phyloP scores from a whole-genome alignment of 345 rosid genomes.

The Syzygium oleosum region DNA sequence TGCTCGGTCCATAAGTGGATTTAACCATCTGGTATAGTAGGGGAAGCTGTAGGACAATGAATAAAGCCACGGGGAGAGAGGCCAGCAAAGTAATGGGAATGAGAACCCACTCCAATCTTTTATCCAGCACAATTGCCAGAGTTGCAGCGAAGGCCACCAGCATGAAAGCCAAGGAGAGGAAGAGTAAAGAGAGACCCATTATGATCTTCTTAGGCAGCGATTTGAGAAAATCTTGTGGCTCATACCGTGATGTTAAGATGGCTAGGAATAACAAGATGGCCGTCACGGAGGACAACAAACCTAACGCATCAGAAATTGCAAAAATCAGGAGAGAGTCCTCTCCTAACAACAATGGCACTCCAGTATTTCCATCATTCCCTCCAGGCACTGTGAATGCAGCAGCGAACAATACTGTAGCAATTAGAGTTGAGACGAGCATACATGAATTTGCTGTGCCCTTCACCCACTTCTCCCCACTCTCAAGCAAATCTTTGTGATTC shows the following conservation, averaged over 20 bases:
- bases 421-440: constrained; percentile 20
- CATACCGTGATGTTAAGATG: constrained; percentile 1
- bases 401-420: constrained; percentile 23
- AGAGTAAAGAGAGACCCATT: background rate
- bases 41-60: background rate
- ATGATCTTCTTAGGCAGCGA: background rate
- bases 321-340: background rate
- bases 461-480: constrained; percentile 1
- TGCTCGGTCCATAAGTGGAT: background rate
- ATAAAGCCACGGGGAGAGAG: background rate
- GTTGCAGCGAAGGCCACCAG: background rate
- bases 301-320: constrained; percentile 7
- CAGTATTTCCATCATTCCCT: no score
- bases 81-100: background rate
- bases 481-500: background rate
- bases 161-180: background rate
- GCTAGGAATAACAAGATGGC: constrained; percentile 18
- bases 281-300: constrained; percentile 10
- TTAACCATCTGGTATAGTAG: background rate
- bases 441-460: constrained; percentile 17
- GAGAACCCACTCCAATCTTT: background rate
- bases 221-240: constrained; percentile 9
- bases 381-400: constrained; percentile 29
- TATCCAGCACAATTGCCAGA: background rate
- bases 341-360: no score